Conservation (phyloP, 768 basidiomycete species). For the Collybia sp. region DNA sequence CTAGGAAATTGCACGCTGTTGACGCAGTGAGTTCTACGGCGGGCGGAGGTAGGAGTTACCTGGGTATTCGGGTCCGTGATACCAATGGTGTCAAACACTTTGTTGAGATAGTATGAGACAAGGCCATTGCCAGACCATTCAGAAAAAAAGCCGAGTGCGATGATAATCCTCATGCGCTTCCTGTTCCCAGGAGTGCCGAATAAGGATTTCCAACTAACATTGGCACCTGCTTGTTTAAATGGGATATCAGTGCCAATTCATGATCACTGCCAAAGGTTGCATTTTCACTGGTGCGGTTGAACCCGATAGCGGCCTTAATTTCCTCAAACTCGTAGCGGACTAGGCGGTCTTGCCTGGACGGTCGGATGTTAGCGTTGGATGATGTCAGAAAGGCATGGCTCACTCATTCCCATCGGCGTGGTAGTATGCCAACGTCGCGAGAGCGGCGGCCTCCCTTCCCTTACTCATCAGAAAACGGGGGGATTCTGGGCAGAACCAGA, state of each 20-base stretch:
- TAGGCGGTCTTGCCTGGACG: slow-evolving; percentile 51
- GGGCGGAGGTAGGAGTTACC: slow-evolving; percentile 15
- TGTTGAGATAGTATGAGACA: slow-evolving; percentile 77
- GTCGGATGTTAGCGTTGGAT: neutral
- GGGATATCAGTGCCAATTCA: neutral
- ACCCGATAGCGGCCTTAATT: slow-evolving; percentile 72
- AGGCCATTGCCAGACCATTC: slow-evolving; percentile 87
- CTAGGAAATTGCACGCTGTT: slow-evolving; percentile 26
- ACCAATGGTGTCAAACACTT: slow-evolving; percentile 65
- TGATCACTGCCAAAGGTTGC: neutral
- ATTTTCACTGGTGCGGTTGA: slow-evolving; percentile 44
- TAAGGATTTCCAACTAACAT: slow-evolving; percentile 68
- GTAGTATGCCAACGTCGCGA: slow-evolving; percentile 69
- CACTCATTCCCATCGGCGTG: slow-evolving; percentile 73
- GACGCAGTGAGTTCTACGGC: neutral
- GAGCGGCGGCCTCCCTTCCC: slow-evolving; percentile 66
- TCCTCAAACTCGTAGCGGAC: slow-evolving; percentile 74
- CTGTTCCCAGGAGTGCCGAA: slow-evolving; percentile 66
- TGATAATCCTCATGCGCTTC: slow-evolving; percentile 71
- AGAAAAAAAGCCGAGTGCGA: slow-evolving; percentile 79
- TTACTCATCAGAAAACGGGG: slow-evolving; percentile 81
- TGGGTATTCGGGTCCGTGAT: slow-evolving; percentile 53
- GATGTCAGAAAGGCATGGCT: slow-evolving; percentile 9
- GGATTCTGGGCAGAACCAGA: slow-evolving; percentile 76
- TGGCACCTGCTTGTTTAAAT: slow-evolving; percentile 37